These are phyloP conservation scores for Mycena sp. DNA, from an alignment of 1,284 basidiomycete species.

Conservation along the genomic window DNA sequence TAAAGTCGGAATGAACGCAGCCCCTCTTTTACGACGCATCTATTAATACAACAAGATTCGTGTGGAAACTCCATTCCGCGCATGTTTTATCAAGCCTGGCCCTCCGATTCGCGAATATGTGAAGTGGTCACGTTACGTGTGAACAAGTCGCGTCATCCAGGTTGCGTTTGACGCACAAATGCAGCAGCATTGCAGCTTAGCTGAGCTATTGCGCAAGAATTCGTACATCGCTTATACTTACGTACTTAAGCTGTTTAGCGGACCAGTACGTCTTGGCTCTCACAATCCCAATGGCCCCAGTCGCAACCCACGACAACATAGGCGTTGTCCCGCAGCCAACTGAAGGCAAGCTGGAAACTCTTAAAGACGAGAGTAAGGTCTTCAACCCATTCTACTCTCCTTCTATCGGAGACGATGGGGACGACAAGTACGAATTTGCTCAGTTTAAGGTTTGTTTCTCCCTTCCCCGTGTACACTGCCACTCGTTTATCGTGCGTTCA, in stretches of 20 bases:
- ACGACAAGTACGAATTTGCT: slow-evolving; percentile 64
- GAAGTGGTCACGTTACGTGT: slow-evolving; percentile 19
- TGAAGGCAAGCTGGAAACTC: slow-evolving; percentile 10
- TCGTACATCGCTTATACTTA: neutral
- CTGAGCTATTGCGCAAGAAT: slow-evolving; percentile 18
- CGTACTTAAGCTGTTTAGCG: neutral
- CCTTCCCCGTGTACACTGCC: neutral
- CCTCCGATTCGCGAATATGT: too few species aligned
- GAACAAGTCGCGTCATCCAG: slow-evolving; percentile 25
- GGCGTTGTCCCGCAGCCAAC: neutral
- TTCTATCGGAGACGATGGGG: slow-evolving; percentile 56
- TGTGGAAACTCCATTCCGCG: too few species aligned
- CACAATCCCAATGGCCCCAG: slow-evolving; percentile 55
- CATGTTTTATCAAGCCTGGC: too few species aligned
- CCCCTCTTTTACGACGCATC: too few species aligned
- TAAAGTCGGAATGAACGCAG: too few species aligned
- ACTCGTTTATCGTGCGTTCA: slow-evolving; percentile 40
- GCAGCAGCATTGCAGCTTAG: too few species aligned
- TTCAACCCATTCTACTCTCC: slow-evolving; percentile 79
- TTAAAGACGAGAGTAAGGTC: slow-evolving; percentile 31
- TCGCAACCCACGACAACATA: slow-evolving; percentile 46
- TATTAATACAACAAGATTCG: too few species aligned
- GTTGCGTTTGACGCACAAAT: slow-evolving; percentile 4
- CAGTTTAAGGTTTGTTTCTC: slow-evolving; percentile 62
- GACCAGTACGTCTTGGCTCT: neutral